Base-by-base conservation (phyloP, 192 early-diverging fungal genomes). In the Oehlia diaphana region DNA sequence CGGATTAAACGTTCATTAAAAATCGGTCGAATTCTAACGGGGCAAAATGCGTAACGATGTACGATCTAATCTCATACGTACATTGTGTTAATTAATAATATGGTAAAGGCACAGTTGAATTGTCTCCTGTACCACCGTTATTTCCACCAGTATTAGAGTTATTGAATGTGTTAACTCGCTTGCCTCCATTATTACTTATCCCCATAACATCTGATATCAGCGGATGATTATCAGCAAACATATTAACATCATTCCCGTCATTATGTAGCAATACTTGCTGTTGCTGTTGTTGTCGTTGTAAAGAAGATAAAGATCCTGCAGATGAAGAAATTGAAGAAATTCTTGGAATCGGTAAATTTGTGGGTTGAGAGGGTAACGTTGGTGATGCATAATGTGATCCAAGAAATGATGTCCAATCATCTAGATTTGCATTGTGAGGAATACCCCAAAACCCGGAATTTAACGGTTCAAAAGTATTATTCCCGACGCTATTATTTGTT, bases 211-310 rank as follows among this genome's bases (percentile, higher is more conserved):
- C 39, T 21, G 50, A 62, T 33, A 31, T 58, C 21, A 72, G 28
- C 4, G 35, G 42, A 61, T 74, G 49, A 74, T 33, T 62, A 39
- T 74, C 39, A 23, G 49, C 73, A 74, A 39, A 74, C 73, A 74
- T 74, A 62, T 74, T 74, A 14, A 74, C 58, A 74, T 74, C 58
- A 31, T 61, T 74, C 35, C 73, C 73, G 62, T 74, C 73, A 62
- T 39, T 58, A 61, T 53, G 58, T 6, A 74, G 8, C 2, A 74
- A 28, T 10, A 28, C 9, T 19, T 61, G 31, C 31, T 31, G 47
- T 33, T 58, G 44, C 21, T 65, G 63, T 13, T 9, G 63, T 2
- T 65, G 63, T n/a, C 9, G 28, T 65, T 23, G 63, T 65, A 65
- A 65, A 13, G n/a, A 13, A 65, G 64, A 65, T 19, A 44, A 44